Conservation (phyloP, 1,284 basidiomycete genomes). For the Heterobasidion irregulare region DNA sequence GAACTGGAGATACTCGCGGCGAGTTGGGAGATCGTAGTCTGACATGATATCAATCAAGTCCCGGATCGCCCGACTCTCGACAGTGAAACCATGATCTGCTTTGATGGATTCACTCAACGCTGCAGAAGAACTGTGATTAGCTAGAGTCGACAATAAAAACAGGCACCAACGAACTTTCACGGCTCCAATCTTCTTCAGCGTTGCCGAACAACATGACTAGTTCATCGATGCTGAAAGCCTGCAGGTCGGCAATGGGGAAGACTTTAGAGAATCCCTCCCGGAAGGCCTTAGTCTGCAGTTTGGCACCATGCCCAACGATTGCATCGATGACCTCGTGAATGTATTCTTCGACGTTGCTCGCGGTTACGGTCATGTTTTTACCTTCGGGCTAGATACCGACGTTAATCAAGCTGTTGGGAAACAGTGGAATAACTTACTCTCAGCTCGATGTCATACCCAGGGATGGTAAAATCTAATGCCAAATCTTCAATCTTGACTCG, state of each 20-base stretch:
- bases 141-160: not conserved
- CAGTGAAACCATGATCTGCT: conserved; percentile 97
- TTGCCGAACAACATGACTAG: conserved; percentile 92
- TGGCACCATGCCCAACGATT: conserved; percentile 72
- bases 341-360: conserved; percentile 86
- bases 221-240: conserved; percentile 92
- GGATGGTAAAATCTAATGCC: conserved; percentile 91
- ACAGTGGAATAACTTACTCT: conserved; percentile 38
- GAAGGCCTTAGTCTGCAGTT: conserved; percentile 78
- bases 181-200: conserved; percentile 89
- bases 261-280: conserved; percentile 89
- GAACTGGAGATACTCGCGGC: conserved; percentile 92
- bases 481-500: conserved; percentile 77
- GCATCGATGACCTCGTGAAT: conserved; percentile 74
- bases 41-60: conserved; percentile 87
- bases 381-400: conserved; percentile 55
- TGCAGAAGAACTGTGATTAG: conserved; percentile 20
- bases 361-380: conserved; percentile 70
- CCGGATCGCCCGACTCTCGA: conserved; percentile 85
- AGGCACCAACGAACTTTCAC: conserved; percentile 60
- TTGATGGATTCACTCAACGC: conserved; percentile 89
- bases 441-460: conserved; percentile 91
- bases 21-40: conserved; percentile 62
- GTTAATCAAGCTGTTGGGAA: conserved; percentile 2
- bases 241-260: conserved; percentile 85